Evolutionary conservation across 768 basidiomycete genomes (phyloP).

Genomic region (Leccinum imitatum): DNA sequence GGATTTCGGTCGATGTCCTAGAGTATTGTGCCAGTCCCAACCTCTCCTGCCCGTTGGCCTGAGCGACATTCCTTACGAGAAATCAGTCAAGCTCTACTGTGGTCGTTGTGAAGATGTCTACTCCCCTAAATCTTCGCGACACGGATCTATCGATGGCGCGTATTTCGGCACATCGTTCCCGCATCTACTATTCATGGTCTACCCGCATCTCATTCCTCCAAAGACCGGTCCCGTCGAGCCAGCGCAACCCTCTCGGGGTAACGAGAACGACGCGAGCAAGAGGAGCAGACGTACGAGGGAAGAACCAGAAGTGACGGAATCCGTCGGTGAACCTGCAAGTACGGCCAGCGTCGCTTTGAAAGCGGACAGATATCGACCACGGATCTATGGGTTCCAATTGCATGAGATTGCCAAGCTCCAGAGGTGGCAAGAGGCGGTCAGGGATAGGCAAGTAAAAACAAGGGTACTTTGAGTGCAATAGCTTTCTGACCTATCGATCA

Average conservation of each 20-base stretch:
- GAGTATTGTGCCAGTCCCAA: conserved; percentile 92
- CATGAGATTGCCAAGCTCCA: conserved; percentile 92
- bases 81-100: conserved; percentile 98
- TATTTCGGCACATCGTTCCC: conserved; percentile 99
- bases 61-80: conserved; percentile 96
- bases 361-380: conserved; percentile 88
- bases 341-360: conserved; percentile 84
- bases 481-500: conserved; percentile 14
- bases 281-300: conserved; percentile 54
- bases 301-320: conserved; percentile 47
- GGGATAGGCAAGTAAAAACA: conserved; percentile 62
- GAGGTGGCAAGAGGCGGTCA: conserved; percentile 92
- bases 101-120: conserved; percentile 99
- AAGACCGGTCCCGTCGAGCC: conserved; percentile 60
- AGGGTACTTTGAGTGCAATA: neutral
- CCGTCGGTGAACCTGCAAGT: conserved; percentile 65
- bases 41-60: conserved; percentile 96
- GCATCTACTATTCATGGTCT: conserved; percentile 95
- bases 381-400: conserved; percentile 96
- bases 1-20: conserved; percentile 97
- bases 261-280: conserved; percentile 33
- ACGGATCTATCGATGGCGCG: conserved; percentile 97
- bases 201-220: conserved; percentile 87
- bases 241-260: conserved; percentile 24
- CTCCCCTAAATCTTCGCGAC: conserved; percentile 94